Base-by-base conservation (phyloP, 495 filamentous ascomycete species). In the Xylaria cubensis region DNA sequence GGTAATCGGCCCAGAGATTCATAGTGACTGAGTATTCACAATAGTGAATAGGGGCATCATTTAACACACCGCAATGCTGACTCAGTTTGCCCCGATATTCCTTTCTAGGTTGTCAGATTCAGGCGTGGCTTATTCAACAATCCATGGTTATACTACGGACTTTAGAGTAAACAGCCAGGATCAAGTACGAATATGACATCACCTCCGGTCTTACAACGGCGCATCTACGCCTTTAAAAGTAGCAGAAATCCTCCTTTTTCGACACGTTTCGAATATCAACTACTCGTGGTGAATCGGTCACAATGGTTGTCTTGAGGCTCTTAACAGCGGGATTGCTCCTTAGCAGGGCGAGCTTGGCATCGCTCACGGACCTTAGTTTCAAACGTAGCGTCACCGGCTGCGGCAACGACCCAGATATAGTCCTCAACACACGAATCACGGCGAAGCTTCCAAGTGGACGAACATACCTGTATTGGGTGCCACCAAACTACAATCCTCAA, bases 401-500 rank as follows among this genome's bases (percentile, higher is more conserved):
- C 46, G 26, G 39, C 19, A 19, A 17, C 5, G 26, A 56, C 24
- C 50, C 50, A n/a, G 51, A 46, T 36, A 51, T 69, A 8, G 39
- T 19, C 51, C 50, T 69, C 66, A 26, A 69, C 21, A 44, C 53
- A 41, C 66, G 50, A 17, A 56, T 46, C 51, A 59, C 36, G 21
- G 41, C 50, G 1, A 34, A 34, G 1, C 66, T 59, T n/a, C 51
- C 50, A 17, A 69, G 66, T 26, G 66, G 66, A 19, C 83, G 84
- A 8, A 65, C 73, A 50, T 86, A 85, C 72, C 72, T 74, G 9
- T 66, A 84, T 12, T 81, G 78, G 70, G 77, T 86, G 42, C 84
- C 84, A 1, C 36, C 76, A 12, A 77, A 82, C 72, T 78, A 78
- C 39, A 74, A 85, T n/a, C 53, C 66, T 15, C 64, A 77, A 48